Base-by-base conservation (phyloP, 371 early-diverging fungal genomes). In the Saksenaea vasiformis region DNA sequence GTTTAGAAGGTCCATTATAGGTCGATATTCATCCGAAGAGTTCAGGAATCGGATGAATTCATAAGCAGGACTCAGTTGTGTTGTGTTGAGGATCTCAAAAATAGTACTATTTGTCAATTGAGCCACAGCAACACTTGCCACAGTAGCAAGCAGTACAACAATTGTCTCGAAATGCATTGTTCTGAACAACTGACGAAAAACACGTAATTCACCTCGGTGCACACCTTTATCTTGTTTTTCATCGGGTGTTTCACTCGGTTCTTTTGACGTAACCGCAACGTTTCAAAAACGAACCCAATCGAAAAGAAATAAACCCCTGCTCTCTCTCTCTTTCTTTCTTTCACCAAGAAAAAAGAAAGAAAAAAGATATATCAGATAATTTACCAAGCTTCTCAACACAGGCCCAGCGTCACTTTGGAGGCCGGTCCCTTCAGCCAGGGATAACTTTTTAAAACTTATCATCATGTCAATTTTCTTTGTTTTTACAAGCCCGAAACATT, bases 401-500 rank as follows among this genome's bases (percentile, higher is more conserved):
- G 57, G 43, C 54, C 22, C 60, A 64, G 70, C 70, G 70, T 70
- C 70, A 63, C 59, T 19, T 11, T 60, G 38, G 70, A 70, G 70
- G 70, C 70, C 61, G 60, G 61, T 60, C 66, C 60, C 38, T 70
- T 70, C 70, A 70, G 70, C 63, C 70, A 70, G 70, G 70, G 70
- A 70, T 70, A 70, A 70, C 70, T 66, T 56, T n/a, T 56, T 22
- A 60, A 60, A 66, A 43, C 17, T 26, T 60, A 62, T 70, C 70
- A 70, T 66, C 70, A 70, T 70, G 19, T 60, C 7, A 69, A 11
- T 9, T 31, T 31, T 31, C 31, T n/a, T n/a, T n/a, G n/a, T n/a
- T n/a, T n/a, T n/a, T n/a, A n/a, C n/a, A 7, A 31, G 31, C 31
- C 31, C 31, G 31, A 56, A 54, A 56, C 26, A 35, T 27, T 55